Conservation (phyloP, 768 basidiomycete genomes). For the Termitomyces sp. region DNA sequence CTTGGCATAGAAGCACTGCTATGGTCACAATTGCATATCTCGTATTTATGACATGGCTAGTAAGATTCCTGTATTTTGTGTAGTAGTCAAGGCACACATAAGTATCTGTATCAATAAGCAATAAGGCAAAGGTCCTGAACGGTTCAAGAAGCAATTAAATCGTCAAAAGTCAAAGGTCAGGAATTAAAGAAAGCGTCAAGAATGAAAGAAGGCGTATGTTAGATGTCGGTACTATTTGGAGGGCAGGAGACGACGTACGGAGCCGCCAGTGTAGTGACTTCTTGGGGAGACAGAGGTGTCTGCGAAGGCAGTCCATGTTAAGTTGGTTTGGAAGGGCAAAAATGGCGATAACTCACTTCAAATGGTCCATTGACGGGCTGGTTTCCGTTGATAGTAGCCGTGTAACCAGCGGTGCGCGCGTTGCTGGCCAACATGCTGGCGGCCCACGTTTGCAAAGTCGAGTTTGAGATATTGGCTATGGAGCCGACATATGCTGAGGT, state of each 20-base stretch:
- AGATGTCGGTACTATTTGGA: slow-evolving; percentile 39
- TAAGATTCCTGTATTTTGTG: neutral
- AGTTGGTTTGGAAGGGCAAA: too few relatives aligned
- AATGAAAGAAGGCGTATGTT: slow-evolving; percentile 10
- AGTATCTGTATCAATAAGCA: neutral
- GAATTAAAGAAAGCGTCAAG: neutral
- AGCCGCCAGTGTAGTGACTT: slow-evolving; percentile 28
- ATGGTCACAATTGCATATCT: too few relatives aligned
- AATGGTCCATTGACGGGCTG: slow-evolving; percentile 44
- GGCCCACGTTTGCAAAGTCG: slow-evolving; percentile 39
- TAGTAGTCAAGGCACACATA: neutral
- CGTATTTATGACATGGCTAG: neutral
- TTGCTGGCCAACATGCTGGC: slow-evolving; percentile 51
- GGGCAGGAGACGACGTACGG: slow-evolving; percentile 49
- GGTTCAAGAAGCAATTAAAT: neutral
- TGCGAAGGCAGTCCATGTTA: slow-evolving; percentile 7
- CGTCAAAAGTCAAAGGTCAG: neutral
- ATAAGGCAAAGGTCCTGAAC: neutral
- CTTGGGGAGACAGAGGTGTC: slow-evolving; percentile 16
- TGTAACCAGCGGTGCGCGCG: slow-evolving; percentile 48
- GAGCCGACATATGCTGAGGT: slow-evolving; percentile 50
- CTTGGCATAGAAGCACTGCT: too few relatives aligned
- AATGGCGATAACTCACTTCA: slow-evolving; percentile 29
- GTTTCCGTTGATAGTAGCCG: slow-evolving; percentile 33
- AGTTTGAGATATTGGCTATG: slow-evolving; percentile 35